A percentile compares a stretch with the other conserved stretches of the same genome.
These are phyloP conservation scores for Aureobasidium zeae DNA, from an alignment of 2,329 filamentous ascomycete species.

Conservation along the genomic window DNA sequence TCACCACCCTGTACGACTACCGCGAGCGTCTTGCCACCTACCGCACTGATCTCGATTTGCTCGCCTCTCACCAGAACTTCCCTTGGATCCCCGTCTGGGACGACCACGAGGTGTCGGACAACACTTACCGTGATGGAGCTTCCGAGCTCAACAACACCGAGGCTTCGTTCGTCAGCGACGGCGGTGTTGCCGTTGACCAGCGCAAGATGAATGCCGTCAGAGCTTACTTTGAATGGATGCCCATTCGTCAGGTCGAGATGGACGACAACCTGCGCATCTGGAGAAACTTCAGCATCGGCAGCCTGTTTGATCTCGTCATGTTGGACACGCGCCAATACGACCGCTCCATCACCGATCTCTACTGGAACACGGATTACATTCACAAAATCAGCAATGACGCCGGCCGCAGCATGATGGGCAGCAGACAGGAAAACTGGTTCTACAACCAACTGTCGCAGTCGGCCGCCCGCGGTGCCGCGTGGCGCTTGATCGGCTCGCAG, in stretches of 20 bases:
- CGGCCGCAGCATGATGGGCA: slow-evolving; percentile 60
- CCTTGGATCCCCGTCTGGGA: slow-evolving; percentile 59
- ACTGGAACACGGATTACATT: slow-evolving; percentile 53
- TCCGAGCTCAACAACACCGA: slow-evolving; percentile 57
- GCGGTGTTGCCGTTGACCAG: slow-evolving; percentile 56
- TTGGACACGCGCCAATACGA: slow-evolving; percentile 63
- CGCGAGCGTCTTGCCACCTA: slow-evolving; percentile 50
- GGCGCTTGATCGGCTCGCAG: slow-evolving; percentile 64
- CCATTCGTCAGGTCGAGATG: slow-evolving; percentile 54
- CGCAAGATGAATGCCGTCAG: slow-evolving; percentile 65
- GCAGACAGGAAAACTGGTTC: slow-evolving; percentile 66
- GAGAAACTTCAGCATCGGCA: slow-evolving; percentile 57
- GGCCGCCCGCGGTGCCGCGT: slow-evolving; percentile 55
- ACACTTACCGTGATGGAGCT: slow-evolving; percentile 55
- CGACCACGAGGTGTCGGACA: slow-evolving; percentile 56
- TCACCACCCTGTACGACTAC: slow-evolving; percentile 49
- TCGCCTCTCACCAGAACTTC: slow-evolving; percentile 46
- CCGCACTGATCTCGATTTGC: slow-evolving; percentile 52
- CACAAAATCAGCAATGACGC: slow-evolving; percentile 56
- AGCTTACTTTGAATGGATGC: slow-evolving; percentile 60
- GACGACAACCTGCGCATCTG: slow-evolving; percentile 62
- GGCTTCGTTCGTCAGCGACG: slow-evolving; percentile 51
- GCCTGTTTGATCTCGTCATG: slow-evolving; percentile 56
- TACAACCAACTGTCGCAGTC: slow-evolving; percentile 41
- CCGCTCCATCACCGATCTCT: slow-evolving; percentile 51